Evolutionary conservation across 371 early-diverging fungal genomes (phyloP).

Genomic region (Umbelopsis sp.): DNA sequence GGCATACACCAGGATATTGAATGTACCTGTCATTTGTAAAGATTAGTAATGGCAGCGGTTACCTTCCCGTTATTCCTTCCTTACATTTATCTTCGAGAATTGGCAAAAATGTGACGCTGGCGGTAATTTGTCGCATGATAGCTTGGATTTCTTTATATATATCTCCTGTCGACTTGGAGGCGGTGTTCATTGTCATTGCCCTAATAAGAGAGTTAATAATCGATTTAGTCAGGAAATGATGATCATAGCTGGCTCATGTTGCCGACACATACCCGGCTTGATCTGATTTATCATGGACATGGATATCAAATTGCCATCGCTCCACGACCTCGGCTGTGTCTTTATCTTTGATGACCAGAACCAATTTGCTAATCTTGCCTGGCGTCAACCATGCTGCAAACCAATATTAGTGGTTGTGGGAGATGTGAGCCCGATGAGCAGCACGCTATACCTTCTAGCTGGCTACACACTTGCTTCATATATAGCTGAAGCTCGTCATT

Average conservation of each 20-base stretch:
- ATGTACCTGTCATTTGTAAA: slow-evolving; percentile 60
- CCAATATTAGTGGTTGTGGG: background rate
- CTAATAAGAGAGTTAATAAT: background rate
- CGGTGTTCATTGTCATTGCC: background rate
- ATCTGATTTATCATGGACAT: slow-evolving; percentile 36
- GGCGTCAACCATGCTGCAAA: slow-evolving; percentile 70
- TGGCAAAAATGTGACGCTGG: slow-evolving; percentile 89
- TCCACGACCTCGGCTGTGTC: slow-evolving; percentile 85
- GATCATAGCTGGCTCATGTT: no score
- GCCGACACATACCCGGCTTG: slow-evolving; percentile 24
- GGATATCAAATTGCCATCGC: slow-evolving; percentile 93
- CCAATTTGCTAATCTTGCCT: slow-evolving; percentile 76
- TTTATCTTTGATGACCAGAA: slow-evolving; percentile 80
- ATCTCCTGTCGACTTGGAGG: slow-evolving; percentile 50
- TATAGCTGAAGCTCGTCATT: slow-evolving; percentile 77
- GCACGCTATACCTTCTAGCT: slow-evolving; percentile 67
- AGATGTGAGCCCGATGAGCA: background rate
- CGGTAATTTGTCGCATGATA: slow-evolving; percentile 89
- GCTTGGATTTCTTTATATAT: slow-evolving; percentile 81
- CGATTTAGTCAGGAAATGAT: background rate
- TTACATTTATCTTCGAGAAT: slow-evolving; percentile 85
- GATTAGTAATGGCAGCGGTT: background rate
- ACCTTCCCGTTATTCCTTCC: background rate
- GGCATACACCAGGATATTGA: slow-evolving; percentile 89
- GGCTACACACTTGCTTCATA: slow-evolving; percentile 72